Evolutionary conservation across 2,329 filamentous ascomycete genomes (phyloP), one percentile per base, ranked within the genome.

Genomic region (Cryphonectria carpinicola): DNA sequence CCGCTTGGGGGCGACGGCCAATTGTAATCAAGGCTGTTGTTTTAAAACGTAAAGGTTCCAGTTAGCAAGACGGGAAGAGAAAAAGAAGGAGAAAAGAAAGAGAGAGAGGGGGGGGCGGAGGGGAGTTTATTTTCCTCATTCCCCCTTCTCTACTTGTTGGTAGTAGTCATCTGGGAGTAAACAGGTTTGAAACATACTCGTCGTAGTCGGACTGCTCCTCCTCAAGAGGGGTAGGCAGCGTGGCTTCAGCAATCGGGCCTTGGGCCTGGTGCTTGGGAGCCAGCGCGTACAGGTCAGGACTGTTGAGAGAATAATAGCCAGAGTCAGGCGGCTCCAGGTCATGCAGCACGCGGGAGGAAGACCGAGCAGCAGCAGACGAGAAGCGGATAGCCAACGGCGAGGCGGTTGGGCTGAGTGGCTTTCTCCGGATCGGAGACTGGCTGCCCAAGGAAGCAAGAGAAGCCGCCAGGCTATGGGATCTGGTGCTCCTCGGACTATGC

Each of bases 211-310:
- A 71, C 52, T 68, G 65, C 37, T 49, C 37, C 25, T 41, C 43
- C 25, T 67, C 65, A 25, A 67, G 67, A 28, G 67, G 67, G 54
- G 67, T 43, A 62, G 70, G 73, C 66, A 69, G 67, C 4, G 73
- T 67, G 22, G 73, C 54, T 67, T 65, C 28, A 69, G 63, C 63
- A 69, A 60, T 63, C 70, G 73, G 66, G 85, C 84, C 75, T 32
- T 68, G 58, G n/a, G 19, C 37, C 46, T 49, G 46, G 19, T 49
- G 22, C 35, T 68, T 68, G 63, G 60, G 67, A 35, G 46, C 54
- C 49, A 63, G 41, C 49, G 89, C 86, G 84, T 90, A 90, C 65
- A 90, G 80, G 43, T 87, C 89, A 72, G 88, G 88, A 77, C 88
- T 90, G 78, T 90, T 88, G 68, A 89, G 78, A 19, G 87, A 86